Evolutionary conservation across 345 rosid genomes (phyloP), one percentile per base, ranked within the genome.

Genomic region (Bruguiera sexangula): DNA sequence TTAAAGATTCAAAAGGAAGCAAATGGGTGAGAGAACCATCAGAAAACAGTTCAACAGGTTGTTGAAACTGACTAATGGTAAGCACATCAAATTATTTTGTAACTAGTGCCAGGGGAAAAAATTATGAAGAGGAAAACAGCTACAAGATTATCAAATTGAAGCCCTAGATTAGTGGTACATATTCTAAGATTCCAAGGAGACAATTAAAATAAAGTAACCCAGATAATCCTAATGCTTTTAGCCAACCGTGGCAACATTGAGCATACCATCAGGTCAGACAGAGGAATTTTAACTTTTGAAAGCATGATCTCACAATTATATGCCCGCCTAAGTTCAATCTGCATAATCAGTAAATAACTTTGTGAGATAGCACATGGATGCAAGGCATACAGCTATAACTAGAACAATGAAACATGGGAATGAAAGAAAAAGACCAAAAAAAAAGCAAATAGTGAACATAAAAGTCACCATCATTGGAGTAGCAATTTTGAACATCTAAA

Each of bases 231-330:
- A 43, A 13, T 13, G 3, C 18, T 43, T 43, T 43, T 52, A 75
- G 68, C 57, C 63, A 66, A 61, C 29, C 30, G 65, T 52, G 53
- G 61, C 9, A 76, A 31, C 37, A 29, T 59, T 68, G 37, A 58
- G 63, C 89, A 80, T 80, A 91, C 97, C 95, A 81, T 85, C 74
- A 89, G 77, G 54, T 89, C 88, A 74, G 88, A 83, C 75, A 89
- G 75, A 72, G 95, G 88, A 74, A 87, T 82, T 86, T 91, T 91
- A 69, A 91, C 88, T 79, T 89, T 91, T 31, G 95, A 75, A 73
- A 89, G 92, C 95, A 89, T 89, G 77, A 89, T 89, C 80, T 89
- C 95, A 79, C 95, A 89, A 74, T 89, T 89, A 81, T 89, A 84
- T 61, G 95, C 95, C 75, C 92, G 81, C 74, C 95, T 80, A 68